Conservation (phyloP, 2,329 filamentous ascomycete species). For the Aspergillus sp. region DNA sequence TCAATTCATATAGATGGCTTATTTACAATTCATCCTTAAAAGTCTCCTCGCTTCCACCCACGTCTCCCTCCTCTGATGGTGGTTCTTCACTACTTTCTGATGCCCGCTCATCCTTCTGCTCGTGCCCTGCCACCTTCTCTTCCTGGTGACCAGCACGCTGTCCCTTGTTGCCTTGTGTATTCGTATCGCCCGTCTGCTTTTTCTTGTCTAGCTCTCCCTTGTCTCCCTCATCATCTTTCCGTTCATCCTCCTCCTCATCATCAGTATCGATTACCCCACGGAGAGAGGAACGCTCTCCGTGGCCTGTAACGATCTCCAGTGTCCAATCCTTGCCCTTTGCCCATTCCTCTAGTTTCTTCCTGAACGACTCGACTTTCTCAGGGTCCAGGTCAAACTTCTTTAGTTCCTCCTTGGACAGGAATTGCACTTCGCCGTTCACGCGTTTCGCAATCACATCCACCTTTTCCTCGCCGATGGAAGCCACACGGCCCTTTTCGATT, state of each 20-base stretch:
- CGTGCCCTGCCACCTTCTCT: constrained; percentile 9
- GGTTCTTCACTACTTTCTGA: constrained; percentile 12
- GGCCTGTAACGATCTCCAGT: constrained; percentile 73
- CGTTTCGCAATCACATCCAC: constrained; percentile 52
- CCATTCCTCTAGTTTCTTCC: constrained; percentile 65
- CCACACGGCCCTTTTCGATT: constrained; percentile 59
- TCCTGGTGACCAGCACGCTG: not conserved
- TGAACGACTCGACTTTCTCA: constrained; percentile 67
- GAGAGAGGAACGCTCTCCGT: constrained; percentile 61
- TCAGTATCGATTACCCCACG: constrained; percentile 66
- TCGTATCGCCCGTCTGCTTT: not conserved
- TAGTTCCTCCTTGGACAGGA: constrained; percentile 66
- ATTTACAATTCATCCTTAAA: constrained; percentile 41
- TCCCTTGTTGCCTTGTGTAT: not conserved
- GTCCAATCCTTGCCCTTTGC: constrained; percentile 75
- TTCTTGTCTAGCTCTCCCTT: constrained; percentile 17
- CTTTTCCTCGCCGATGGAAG: constrained; percentile 50
- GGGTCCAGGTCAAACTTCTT: constrained; percentile 66
- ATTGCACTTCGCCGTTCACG: constrained; percentile 62
- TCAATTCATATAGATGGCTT: not conserved
- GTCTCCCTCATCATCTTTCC: constrained; percentile 19
- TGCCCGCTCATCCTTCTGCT: constrained; percentile 9
- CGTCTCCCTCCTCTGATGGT: constrained; percentile 8
- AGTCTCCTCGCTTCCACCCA: constrained; percentile 38
- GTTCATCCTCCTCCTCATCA: constrained; percentile 50